A percentile compares a stretch with the other conserved stretches of the same genome.
Evolutionary conservation across 179 eudicot genomes (phyloP).

Genomic region (Silene vulgaris): DNA sequence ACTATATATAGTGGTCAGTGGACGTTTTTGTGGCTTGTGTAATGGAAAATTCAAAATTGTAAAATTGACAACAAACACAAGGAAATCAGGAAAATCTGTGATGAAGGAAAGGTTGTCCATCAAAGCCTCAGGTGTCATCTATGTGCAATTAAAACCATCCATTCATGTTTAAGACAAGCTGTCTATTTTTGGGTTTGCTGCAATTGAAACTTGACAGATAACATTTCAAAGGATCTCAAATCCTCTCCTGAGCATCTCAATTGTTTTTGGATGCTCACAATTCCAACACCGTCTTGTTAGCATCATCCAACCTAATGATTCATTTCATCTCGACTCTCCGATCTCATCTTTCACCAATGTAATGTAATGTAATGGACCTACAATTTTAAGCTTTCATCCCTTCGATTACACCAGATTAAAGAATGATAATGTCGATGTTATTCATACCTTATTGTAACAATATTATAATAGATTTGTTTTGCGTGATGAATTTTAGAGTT

Average conservation of each 20-base stretch:
- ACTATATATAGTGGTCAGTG: no score
- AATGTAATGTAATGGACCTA: not conserved
- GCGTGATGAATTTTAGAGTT: not conserved
- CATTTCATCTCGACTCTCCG: not conserved
- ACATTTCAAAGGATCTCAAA: conserved; percentile 8
- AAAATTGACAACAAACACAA: no score
- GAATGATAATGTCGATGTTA: not conserved
- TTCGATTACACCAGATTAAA: not conserved
- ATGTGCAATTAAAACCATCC: not conserved
- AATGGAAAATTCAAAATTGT: no score
- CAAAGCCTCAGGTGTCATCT: not conserved
- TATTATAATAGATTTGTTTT: not conserved
- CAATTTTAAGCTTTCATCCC: not conserved
- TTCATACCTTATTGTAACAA: not conserved
- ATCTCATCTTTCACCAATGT: not conserved
- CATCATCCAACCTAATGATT: conserved; percentile 21
- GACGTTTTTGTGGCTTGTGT: no score
- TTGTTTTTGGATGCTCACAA: conserved; percentile 14
- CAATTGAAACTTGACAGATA: not conserved
- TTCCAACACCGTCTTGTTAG: not conserved
- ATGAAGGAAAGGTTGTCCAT: no score
- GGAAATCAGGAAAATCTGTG: no score
- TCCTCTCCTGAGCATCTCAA: not conserved
- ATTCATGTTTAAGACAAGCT: not conserved
- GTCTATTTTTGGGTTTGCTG: conserved; percentile 21